Percentiles rank a stretch among this genome's conserved stretches.
Evolutionary conservation across 73 alveolate genomes (phyloP).

Genomic region (Tetrahymena borealis): DNA sequence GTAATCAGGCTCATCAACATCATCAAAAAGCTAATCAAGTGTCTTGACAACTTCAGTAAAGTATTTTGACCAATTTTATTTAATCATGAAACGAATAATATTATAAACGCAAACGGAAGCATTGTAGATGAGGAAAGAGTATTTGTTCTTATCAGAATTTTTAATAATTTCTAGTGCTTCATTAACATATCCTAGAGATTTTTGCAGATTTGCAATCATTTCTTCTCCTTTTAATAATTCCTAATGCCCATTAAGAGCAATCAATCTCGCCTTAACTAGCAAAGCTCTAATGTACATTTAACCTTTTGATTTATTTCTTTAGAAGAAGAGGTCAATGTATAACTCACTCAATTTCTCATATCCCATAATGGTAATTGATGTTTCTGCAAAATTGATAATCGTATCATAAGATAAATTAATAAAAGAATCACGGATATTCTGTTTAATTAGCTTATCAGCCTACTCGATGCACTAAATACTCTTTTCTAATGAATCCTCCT

Average conservation of each 20-base stretch:
- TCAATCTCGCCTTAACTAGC: constrained; percentile 66
- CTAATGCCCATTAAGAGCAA: constrained; percentile 74
- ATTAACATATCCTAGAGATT: constrained; percentile 72
- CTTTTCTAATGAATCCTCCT: not conserved
- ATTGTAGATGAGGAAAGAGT: constrained; percentile 86
- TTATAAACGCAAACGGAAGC: constrained; percentile 87
- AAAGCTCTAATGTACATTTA: constrained; percentile 91
- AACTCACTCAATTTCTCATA: constrained; percentile 62
- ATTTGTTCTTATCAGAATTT: constrained; percentile 93
- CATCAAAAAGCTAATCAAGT: constrained; percentile 90
- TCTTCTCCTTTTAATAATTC: constrained; percentile 85
- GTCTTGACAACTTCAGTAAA: constrained; percentile 87
- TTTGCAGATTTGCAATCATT: constrained; percentile 73
- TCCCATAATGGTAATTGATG: not conserved
- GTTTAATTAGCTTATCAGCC: not conserved
- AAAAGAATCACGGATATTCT: not conserved
- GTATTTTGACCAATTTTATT: constrained; percentile 81
- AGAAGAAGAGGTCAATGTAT: constrained; percentile 77
- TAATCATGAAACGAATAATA: constrained; percentile 78
- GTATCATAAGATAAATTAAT: not conserved
- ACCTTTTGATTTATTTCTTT: constrained; percentile 73
- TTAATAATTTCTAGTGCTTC: constrained; percentile 87
- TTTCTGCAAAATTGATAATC: not conserved
- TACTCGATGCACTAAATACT: not conserved
- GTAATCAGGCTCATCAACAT: constrained; percentile 94